A percentile compares a stretch with the other conserved stretches of the same genome.
Evolutionary conservation across 73 alveolate species (phyloP).

Genomic region (Tetrahymena elliotti): DNA sequence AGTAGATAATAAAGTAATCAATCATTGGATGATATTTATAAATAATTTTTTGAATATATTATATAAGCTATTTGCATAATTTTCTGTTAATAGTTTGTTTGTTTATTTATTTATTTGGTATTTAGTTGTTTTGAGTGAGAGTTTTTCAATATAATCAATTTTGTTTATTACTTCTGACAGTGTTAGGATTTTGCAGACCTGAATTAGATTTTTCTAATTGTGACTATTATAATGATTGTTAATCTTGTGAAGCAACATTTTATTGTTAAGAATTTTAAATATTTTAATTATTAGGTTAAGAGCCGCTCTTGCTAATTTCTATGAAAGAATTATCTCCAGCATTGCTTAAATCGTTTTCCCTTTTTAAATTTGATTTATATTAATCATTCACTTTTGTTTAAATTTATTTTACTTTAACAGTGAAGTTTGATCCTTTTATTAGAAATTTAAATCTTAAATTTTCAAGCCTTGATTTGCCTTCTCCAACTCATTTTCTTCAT

Average conservation of each 20-base stretch:
- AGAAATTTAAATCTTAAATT: not conserved
- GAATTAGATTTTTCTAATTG: not conserved
- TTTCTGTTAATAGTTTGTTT: too few relatives aligned
- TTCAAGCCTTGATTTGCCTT: not conserved
- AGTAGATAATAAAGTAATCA: too few relatives aligned
- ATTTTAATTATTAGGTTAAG: not conserved
- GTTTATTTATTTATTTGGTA: not conserved
- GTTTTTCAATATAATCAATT: not conserved
- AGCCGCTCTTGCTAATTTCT: not conserved
- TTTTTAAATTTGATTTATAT: not conserved
- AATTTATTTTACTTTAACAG: not conserved
- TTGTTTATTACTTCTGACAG: not conserved
- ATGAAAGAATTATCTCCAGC: not conserved
- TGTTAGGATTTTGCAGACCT: not conserved
- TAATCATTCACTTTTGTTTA: too few relatives aligned
- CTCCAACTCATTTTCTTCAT: conserved; percentile 30
- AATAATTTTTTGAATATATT: too few relatives aligned
- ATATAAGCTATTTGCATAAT: too few relatives aligned
- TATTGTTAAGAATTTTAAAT: too few relatives aligned
- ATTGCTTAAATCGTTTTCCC: not conserved
- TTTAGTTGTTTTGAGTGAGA: not conserved
- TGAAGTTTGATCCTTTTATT: not conserved
- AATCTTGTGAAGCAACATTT: not conserved
- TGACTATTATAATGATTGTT: not conserved
- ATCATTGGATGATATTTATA: too few relatives aligned